Evolutionary conservation across 2,329 filamentous ascomycete species (phyloP).

Genomic region (Xylaria sp.): DNA sequence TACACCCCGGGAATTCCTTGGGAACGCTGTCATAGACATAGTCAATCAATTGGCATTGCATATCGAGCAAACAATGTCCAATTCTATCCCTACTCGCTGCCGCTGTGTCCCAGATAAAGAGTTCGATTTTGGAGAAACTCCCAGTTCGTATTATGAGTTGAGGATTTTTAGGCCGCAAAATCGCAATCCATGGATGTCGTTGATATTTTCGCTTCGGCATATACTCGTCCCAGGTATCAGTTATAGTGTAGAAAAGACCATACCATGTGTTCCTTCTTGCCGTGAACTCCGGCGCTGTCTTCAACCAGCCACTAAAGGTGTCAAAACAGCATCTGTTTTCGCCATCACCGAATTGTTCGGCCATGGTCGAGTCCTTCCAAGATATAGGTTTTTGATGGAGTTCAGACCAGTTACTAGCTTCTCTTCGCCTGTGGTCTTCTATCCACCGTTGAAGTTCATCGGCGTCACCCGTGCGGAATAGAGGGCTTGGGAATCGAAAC

Average conservation of each 20-base stretch:
- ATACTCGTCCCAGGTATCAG: constrained; percentile 51
- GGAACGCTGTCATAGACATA: constrained; percentile 48
- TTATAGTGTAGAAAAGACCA: constrained; percentile 63
- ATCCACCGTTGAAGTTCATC: constrained; percentile 40
- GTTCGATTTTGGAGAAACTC: constrained; percentile 53
- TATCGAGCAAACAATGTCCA: constrained; percentile 50
- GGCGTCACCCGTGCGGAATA: constrained; percentile 37
- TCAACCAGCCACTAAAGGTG: constrained; percentile 53
- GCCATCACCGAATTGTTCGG: constrained; percentile 48
- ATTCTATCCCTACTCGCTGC: constrained; percentile 42
- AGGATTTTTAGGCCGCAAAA: constrained; percentile 58
- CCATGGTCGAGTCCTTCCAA: constrained; percentile 55
- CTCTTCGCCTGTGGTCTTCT: constrained; percentile 11
- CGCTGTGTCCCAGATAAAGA: constrained; percentile 65
- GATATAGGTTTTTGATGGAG: constrained; percentile 56
- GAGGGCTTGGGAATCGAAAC: constrained; percentile 25
- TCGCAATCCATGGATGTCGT: constrained; percentile 62
- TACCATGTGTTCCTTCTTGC: constrained; percentile 51
- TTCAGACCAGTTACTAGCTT: constrained; percentile 34
- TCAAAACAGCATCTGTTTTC: constrained; percentile 43
- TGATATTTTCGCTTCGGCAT: constrained; percentile 38
- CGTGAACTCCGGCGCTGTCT: constrained; percentile 31
- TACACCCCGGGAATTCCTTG: constrained; percentile 48
- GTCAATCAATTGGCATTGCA: constrained; percentile 58
- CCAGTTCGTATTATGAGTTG: constrained; percentile 39